Percentiles rank a stretch among this genome's conserved stretches.
phyloP scores from a whole-genome alignment of 495 filamentous ascomycete species.

The Mytilinidion resinicola region DNA sequence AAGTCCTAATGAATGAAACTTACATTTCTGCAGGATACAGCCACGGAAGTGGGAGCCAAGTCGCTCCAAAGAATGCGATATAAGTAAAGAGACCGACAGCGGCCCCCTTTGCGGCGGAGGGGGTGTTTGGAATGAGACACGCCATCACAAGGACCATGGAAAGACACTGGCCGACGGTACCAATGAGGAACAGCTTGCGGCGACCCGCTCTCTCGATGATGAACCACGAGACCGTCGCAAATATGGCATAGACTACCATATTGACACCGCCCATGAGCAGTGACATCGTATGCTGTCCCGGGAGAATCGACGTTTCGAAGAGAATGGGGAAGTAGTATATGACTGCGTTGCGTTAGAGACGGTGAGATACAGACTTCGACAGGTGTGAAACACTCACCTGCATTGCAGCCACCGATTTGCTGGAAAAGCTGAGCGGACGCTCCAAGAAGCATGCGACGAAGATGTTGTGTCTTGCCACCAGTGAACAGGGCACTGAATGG shows the following conservation, averaged over 20 bases:
- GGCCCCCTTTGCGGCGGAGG: conserved; percentile 19
- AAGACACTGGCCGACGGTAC: conserved; percentile 33
- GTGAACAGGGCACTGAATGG: conserved; percentile 53
- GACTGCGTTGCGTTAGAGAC: conserved; percentile 42
- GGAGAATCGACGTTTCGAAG: conserved; percentile 58
- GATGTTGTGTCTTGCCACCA: conserved; percentile 58
- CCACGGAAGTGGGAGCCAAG: conserved; percentile 58
- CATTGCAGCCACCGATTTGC: conserved; percentile 69
- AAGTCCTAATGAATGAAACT: background rate
- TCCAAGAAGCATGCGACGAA: conserved; percentile 57
- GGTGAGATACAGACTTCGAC: no score
- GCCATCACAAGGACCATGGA: conserved; percentile 26
- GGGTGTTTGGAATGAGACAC: conserved; percentile 18
- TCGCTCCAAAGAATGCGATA: conserved; percentile 46
- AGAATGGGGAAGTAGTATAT: conserved; percentile 82
- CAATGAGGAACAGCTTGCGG: conserved; percentile 24
- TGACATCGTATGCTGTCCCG: conserved; percentile 49
- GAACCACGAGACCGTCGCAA: conserved; percentile 74
- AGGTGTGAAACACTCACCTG: no score
- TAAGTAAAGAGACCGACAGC: conserved; percentile 29
- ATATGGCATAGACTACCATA: conserved; percentile 73
- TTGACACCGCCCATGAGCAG: conserved; percentile 72
- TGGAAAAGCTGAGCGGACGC: conserved; percentile 66
- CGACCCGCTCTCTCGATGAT: conserved; percentile 31
- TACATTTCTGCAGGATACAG: conserved; percentile 58